Evolutionary conservation across 306 rosid genomes (phyloP).

Genomic region (Canavalia gladiata): DNA sequence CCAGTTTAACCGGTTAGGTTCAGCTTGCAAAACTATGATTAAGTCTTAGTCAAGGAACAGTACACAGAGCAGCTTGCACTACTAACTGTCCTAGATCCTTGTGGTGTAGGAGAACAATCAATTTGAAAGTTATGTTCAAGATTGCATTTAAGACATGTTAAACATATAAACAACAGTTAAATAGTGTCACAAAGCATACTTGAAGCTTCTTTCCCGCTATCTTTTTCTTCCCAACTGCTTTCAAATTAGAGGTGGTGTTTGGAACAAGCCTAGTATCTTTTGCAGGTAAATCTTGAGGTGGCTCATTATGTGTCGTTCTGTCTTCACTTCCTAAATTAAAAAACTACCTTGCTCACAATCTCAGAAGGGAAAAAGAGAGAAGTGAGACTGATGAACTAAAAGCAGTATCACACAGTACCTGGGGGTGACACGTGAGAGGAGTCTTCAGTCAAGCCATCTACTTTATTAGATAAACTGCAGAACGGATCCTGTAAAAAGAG

Average conservation of each 20-base stretch:
- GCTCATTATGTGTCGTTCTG: slow-evolving; percentile 40
- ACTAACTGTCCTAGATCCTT: slow-evolving; percentile 31
- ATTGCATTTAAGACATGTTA: slow-evolving; percentile 10
- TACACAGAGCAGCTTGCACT: neutral
- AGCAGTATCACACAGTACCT: slow-evolving; percentile 56
- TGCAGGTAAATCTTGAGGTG: slow-evolving; percentile 29
- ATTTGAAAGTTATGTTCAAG: slow-evolving; percentile 21
- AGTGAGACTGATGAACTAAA: slow-evolving; percentile 5
- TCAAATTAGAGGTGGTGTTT: slow-evolving; percentile 43
- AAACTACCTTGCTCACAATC: slow-evolving; percentile 31
- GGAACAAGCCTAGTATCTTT: slow-evolving; percentile 49
- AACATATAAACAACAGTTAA: slow-evolving; percentile 5
- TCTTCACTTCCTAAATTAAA: slow-evolving; percentile 56
- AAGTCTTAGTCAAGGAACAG: slow-evolving; percentile 2
- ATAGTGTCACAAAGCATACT: slow-evolving; percentile 35
- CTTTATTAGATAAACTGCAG: slow-evolving; percentile 48
- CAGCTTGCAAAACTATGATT: neutral
- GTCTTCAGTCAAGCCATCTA: slow-evolving; percentile 54
- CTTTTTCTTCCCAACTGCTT: slow-evolving; percentile 62
- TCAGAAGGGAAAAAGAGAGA: slow-evolving; percentile 40
- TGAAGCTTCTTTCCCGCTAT: slow-evolving; percentile 62
- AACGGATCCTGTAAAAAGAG: slow-evolving; percentile 60
- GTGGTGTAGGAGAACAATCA: slow-evolving; percentile 6
- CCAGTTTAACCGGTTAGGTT: neutral
- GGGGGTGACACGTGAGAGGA: slow-evolving; percentile 48